These are phyloP conservation scores for Trichosporon faecale DNA, from an alignment of 1,284 basidiomycete species.

Conservation along the genomic window DNA sequence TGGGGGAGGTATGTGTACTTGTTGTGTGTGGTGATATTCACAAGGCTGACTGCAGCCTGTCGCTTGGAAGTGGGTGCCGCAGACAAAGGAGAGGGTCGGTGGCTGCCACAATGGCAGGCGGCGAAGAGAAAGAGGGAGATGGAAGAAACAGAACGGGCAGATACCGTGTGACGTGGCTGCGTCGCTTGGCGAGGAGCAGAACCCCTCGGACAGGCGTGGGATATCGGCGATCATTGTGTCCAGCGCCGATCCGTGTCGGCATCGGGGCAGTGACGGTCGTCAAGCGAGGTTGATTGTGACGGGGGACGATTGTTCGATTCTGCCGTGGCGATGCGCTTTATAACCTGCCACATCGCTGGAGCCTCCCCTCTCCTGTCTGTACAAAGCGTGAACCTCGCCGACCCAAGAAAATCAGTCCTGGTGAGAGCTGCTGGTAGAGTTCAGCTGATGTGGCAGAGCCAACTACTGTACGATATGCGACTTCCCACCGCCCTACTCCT, in stretches of 20 bases:
- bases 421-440: neutral
- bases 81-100: neutral
- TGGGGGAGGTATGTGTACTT: neutral
- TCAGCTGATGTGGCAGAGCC: neutral
- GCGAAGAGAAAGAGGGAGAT: too few species aligned
- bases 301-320: neutral
- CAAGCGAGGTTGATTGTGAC: neutral
- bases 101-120: too few species aligned
- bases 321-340: neutral
- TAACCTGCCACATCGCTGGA: neutral
- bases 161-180: too few species aligned
- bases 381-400: too few species aligned
- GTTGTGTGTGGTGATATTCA: neutral
- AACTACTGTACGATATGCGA: neutral
- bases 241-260: neutral
- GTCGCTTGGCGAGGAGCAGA: too few species aligned
- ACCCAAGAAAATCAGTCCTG: too few species aligned
- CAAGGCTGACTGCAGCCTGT: neutral
- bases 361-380: too few species aligned
- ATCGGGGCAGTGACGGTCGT: neutral
- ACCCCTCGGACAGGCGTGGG: neutral
- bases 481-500: neutral
- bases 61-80: neutral
- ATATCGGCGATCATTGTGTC: neutral
- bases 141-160: too few species aligned